These are phyloP conservation scores for Macrophomina phaseolina DNA, from an alignment of 2,329 filamentous ascomycete species.

Conservation along the genomic window DNA sequence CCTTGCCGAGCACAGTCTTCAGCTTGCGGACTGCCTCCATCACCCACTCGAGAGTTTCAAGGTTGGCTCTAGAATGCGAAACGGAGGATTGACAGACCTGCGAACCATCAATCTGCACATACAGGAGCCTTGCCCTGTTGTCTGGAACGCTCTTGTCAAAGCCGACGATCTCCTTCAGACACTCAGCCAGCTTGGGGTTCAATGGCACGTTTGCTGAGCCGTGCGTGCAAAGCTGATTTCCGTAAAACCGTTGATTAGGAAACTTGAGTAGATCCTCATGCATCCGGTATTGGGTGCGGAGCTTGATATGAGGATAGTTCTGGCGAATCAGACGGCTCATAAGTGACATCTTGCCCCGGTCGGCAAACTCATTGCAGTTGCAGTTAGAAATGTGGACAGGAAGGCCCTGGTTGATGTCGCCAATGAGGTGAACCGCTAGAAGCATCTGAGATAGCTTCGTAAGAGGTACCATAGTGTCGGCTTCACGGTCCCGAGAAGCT, in stretches of 20 bases:
- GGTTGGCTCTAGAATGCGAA: background rate
- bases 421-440: background rate
- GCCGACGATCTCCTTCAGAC: background rate
- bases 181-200: background rate
- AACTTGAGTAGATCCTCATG: background rate
- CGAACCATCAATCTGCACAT: background rate
- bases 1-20: background rate
- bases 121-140: background rate
- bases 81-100: background rate
- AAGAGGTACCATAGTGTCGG: background rate
- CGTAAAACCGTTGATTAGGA: background rate
- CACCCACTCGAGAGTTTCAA: background rate
- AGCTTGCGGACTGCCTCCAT: background rate
- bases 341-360: background rate
- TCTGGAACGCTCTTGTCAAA: background rate
- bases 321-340: background rate
- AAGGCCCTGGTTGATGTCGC: background rate
- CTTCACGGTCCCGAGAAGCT: background rate
- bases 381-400: background rate
- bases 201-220: background rate
- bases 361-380: background rate
- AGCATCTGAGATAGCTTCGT: too few species aligned
- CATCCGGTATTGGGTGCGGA: background rate
- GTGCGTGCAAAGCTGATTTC: background rate
- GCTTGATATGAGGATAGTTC: background rate